Conservation (phyloP, 2,329 filamentous ascomycete species). For the Colletotrichum sidae region DNA sequence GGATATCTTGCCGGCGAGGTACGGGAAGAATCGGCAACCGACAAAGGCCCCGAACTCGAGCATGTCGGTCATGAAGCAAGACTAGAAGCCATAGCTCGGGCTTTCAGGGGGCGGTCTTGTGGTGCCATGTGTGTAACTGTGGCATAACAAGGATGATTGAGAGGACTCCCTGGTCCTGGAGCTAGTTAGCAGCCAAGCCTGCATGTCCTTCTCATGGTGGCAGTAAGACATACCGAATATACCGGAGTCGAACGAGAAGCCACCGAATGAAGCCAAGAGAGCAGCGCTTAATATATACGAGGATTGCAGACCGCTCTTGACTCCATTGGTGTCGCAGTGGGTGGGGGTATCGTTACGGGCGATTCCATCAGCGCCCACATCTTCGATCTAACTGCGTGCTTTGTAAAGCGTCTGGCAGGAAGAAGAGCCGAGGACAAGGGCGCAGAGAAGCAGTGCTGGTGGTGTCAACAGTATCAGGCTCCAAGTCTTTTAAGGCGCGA, state of each 20-base stretch:
- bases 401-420: no score
- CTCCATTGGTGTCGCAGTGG: conserved; percentile 45
- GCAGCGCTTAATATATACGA: conserved; percentile 56
- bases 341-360: no score
- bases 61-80: conserved; percentile 56
- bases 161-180: conserved; percentile 49
- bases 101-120: conserved; percentile 41
- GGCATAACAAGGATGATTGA: conserved; percentile 57
- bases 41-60: conserved; percentile 54
- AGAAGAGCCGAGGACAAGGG: no score
- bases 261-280: conserved; percentile 53
- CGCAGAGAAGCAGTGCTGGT: no score
- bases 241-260: conserved; percentile 47
- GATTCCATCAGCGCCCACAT: no score
- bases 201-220: not conserved
- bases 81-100: conserved; percentile 43
- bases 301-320: conserved; percentile 48
- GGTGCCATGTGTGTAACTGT: conserved; percentile 54
- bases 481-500: no score
- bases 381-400: no score
- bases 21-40: conserved; percentile 48
- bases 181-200: not conserved
- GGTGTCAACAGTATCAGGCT: no score
- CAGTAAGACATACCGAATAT: not conserved
- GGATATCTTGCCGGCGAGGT: conserved; percentile 54